These are phyloP conservation scores for Fistulifera pelliculosa DNA, from an alignment of 108 stramenopile species.

Conservation along the genomic window DNA sequence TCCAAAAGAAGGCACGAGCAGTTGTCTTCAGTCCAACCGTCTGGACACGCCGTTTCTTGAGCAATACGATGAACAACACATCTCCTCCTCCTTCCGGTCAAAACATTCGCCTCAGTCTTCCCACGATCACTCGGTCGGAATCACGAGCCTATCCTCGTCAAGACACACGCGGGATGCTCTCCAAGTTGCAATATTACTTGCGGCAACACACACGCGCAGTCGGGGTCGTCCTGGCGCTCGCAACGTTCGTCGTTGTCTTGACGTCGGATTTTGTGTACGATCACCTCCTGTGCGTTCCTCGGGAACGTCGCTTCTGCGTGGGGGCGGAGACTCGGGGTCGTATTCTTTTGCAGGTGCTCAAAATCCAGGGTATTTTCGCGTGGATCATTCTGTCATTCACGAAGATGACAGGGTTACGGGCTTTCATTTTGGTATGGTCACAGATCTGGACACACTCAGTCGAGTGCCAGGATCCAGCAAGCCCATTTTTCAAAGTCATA, in stretches of 20 bases:
- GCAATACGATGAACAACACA: too few species aligned
- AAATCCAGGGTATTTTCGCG: constrained; percentile 62
- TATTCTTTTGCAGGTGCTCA: constrained; percentile 46
- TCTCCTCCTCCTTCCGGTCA: too few species aligned
- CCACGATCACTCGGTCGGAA: constrained; percentile 32
- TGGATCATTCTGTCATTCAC: constrained; percentile 21
- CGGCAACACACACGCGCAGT: constrained; percentile 29
- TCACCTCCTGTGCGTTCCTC: not conserved
- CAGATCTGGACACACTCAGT: constrained; percentile 80
- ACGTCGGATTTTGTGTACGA: constrained; percentile 4
- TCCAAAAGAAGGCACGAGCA: too few species aligned
- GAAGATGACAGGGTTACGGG: constrained; percentile 25
- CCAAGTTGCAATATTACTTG: constrained; percentile 23
- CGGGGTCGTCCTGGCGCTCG: constrained; percentile 20
- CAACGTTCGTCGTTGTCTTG: constrained; percentile 28
- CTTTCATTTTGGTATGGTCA: constrained; percentile 77
- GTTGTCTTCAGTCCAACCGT: too few species aligned
- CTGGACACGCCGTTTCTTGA: too few species aligned
- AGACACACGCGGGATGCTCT: constrained; percentile 4
- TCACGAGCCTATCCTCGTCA: constrained; percentile 49
- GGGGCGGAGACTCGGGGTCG: not conserved
- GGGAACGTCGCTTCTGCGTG: not conserved
- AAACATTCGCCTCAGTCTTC: not conserved
- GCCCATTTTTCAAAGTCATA: constrained; percentile 50
- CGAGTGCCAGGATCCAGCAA: constrained; percentile 30